Conservation (phyloP, 768 basidiomycete genomes). For the Chalciporus chontae region DNA sequence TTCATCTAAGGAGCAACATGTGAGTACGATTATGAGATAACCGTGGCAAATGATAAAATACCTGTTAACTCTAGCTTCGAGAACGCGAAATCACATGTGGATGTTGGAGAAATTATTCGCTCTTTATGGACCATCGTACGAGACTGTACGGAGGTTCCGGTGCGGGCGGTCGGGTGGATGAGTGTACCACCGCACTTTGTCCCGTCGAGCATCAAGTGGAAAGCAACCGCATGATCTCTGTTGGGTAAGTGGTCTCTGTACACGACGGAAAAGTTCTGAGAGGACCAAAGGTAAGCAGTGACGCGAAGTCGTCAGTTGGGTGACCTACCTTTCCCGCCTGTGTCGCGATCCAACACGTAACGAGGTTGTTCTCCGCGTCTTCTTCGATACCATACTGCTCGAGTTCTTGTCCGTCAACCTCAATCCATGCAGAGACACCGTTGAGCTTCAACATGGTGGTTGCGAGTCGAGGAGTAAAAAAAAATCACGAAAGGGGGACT, state of each 20-base stretch:
- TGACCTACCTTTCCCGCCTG: slow-evolving; percentile 25
- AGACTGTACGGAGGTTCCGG: too few relatives aligned
- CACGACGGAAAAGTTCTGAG: slow-evolving; percentile 25
- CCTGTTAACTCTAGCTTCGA: slow-evolving; percentile 28
- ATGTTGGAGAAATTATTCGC: slow-evolving; percentile 11
- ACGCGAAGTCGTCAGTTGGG: background rate
- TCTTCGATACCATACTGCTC: slow-evolving; percentile 26
- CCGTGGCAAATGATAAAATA: slow-evolving; percentile 6
- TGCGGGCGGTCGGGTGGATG: background rate
- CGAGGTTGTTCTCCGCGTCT: slow-evolving; percentile 7
- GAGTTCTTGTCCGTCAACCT: slow-evolving; percentile 26
- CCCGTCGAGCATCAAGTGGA: slow-evolving; percentile 19
- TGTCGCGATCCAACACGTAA: slow-evolving; percentile 29
- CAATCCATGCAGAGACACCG: slow-evolving; percentile 24
- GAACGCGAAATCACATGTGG: slow-evolving; percentile 22
- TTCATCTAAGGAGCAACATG: slow-evolving; percentile 17
- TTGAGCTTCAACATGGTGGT: slow-evolving; percentile 21
- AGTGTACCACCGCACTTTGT: slow-evolving; percentile 1
- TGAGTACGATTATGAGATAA: slow-evolving; percentile 4
- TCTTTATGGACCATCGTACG: slow-evolving; percentile 7
- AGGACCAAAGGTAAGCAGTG: slow-evolving; percentile 1
- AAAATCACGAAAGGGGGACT: background rate
- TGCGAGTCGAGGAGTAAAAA: background rate
- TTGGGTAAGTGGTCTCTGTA: slow-evolving; percentile 12
- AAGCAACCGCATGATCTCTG: slow-evolving; percentile 9